These are phyloP conservation scores for Yarrowia hollandica DNA, from an alignment of 805 yeast species.

Conservation along the genomic window DNA sequence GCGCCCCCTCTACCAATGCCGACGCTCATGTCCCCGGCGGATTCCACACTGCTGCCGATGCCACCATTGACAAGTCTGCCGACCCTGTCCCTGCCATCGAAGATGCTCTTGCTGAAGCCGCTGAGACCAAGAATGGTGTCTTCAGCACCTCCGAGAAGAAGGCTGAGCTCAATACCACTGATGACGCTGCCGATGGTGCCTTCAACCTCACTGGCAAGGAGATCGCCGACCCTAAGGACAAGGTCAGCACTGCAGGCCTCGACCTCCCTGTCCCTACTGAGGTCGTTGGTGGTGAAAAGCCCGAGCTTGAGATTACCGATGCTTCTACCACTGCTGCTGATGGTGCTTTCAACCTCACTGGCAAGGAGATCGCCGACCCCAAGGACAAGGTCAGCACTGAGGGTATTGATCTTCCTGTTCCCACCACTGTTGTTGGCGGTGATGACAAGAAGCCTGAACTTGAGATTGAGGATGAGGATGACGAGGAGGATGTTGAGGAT, in stretches of 20 bases:
- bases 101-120: constrained; percentile 7
- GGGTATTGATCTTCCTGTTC: constrained; percentile 1
- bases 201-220: constrained; percentile 14
- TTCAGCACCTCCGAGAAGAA: constrained; percentile 20
- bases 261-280: not conserved
- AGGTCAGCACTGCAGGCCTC: constrained; percentile 12
- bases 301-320: constrained; percentile 1
- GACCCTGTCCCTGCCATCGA: constrained; percentile 18
- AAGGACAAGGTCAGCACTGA: constrained; percentile 21
- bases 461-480: constrained; percentile 25
- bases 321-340: not conserved
- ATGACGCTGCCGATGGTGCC: constrained; percentile 7
- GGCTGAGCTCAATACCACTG: not conserved
- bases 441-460: constrained; percentile 16
- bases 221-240: constrained; percentile 2
- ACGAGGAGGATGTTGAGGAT: constrained; percentile 11
- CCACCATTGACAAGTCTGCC: not conserved
- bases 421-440: constrained; percentile 10
- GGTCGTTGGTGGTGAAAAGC: constrained; percentile 7
- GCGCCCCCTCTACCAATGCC: constrained; percentile 8
- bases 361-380: not conserved
- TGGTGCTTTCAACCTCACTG: constrained; percentile 16
- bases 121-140: constrained; percentile 13
- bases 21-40: constrained; percentile 16
- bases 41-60: constrained; percentile 9